Base-by-base conservation (phyloP, 2,329 filamentous ascomycete species). In the Byssothecium circinans region DNA sequence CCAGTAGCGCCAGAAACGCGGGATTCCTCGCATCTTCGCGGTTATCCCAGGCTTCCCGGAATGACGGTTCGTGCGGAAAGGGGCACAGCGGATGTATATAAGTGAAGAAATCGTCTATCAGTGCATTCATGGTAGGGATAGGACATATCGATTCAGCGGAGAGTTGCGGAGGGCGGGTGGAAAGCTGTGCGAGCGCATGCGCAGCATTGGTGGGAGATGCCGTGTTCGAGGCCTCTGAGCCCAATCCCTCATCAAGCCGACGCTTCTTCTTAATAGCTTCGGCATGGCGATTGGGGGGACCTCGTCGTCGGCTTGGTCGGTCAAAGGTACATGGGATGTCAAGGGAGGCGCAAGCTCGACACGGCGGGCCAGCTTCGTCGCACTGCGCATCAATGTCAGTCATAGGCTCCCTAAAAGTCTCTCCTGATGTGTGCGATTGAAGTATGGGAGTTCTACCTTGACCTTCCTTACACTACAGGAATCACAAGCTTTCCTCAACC, bases 71-170 rank as follows among this genome's bases (percentile, higher is more conserved):
- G 67, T 91, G 88, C 0, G 88, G 88, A 47, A 91, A 91, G 0
- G 88, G 88, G 48, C 82, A 82, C 8, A 91, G 78, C 1, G 88
- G 88, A 58, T 91, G 86, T 43, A 91, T 86, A 65, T 90, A 90
- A 15, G 85, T 89, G 71, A 91, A 91, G 77, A 89, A 91, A 72
- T 91, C 88, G 66, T 91, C 86, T 47, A 91, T 81, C 14, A 91
- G 76, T 2, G 86, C 78, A 59, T 86, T 80, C 43, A 91, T 74
- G 10, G 86, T 82, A 7, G 82, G 80, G 68, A 86, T 77, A 0
- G 87, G 85, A 33, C 86, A 87, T 52, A 91, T 90, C 2, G 81
- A 76, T 63, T 91, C 88, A 39, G 85, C 79, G 3, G 81, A 81
- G 8, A 80, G 67, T 34, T 74, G 70, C 15, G 77, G 71, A 4